Percentiles rank a stretch among this genome's conserved stretches.
These are phyloP conservation scores for Gyrodon lividus DNA, from an alignment of 768 basidiomycete species.

Conservation along the genomic window DNA sequence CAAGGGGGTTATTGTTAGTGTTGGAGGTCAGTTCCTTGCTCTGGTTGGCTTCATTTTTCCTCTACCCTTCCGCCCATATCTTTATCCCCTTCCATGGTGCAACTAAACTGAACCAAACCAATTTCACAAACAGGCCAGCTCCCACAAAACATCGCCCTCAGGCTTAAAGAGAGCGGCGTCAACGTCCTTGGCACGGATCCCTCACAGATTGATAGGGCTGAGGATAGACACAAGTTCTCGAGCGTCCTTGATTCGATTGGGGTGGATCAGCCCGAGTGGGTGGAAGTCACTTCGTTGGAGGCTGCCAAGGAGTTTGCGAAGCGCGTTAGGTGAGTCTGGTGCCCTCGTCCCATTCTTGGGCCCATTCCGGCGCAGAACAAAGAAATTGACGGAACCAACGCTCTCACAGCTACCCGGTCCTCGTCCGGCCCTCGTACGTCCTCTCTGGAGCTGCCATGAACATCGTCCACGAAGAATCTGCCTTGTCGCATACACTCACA, in stretches of 20 bases:
- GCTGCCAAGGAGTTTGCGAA: slow-evolving; percentile 90
- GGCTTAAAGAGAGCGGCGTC: slow-evolving; percentile 86
- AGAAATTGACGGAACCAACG: neutral
- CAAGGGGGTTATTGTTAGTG: slow-evolving; percentile 92
- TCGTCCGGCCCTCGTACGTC: slow-evolving; percentile 97
- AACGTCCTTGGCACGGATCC: slow-evolving; percentile 97
- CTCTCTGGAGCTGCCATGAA: slow-evolving; percentile 99
- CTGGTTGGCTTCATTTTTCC: neutral
- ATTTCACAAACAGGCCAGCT: slow-evolving; percentile 68
- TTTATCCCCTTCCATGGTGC: no score
- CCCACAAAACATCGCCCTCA: slow-evolving; percentile 97
- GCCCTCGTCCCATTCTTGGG: neutral
- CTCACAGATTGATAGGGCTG: slow-evolving; percentile 91
- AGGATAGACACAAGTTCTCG: slow-evolving; percentile 99
- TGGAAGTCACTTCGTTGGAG: slow-evolving; percentile 83
- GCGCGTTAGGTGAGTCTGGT: slow-evolving; percentile 57
- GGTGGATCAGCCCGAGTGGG: slow-evolving; percentile 97
- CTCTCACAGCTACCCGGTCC: slow-evolving; percentile 81
- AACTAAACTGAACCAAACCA: neutral
- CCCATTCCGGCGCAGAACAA: neutral
- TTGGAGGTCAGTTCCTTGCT: slow-evolving; percentile 68
- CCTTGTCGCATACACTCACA: slow-evolving; percentile 91
- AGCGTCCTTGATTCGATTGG: slow-evolving; percentile 91
- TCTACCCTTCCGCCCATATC: neutral
- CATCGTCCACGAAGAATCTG: slow-evolving; percentile 89